Evolutionary conservation across 441 rosid species (phyloP).

Genomic region (Biscutella auriculata): DNA sequence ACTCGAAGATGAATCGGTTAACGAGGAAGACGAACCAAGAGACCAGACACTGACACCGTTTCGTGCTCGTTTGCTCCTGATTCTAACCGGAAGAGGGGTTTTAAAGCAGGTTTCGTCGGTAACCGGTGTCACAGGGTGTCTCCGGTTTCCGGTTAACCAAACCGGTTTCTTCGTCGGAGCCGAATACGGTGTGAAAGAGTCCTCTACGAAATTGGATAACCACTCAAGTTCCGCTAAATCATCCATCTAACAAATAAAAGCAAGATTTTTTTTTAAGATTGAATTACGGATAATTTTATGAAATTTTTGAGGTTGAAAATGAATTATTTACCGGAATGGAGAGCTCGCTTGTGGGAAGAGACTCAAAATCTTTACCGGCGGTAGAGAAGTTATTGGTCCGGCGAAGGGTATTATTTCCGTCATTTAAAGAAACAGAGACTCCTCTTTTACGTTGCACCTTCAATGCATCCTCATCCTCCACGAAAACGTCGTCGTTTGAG

Average conservation of each 20-base stretch:
- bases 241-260: conserved; percentile 54
- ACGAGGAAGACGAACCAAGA: background rate
- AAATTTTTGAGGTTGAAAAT: background rate
- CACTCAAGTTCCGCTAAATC: conserved; percentile 69
- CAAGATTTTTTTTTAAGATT: no score
- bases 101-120: conserved; percentile 6
- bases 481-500: conserved; percentile 17
- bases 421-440: background rate
- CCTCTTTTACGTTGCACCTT: background rate
- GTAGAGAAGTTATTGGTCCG: background rate
- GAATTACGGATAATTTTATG: background rate
- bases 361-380: background rate
- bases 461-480: conserved; percentile 8
- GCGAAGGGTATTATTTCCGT: conserved; percentile 9
- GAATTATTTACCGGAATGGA: conserved; percentile 10
- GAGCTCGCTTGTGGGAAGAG: conserved; percentile 8
- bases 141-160: conserved; percentile 23
- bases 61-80: conserved; percentile 7
- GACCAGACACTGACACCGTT: conserved; percentile 9
- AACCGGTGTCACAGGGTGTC: conserved; percentile 28
- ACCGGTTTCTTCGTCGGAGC: conserved; percentile 28
- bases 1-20: conserved; percentile 6
- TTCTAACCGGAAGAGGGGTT: conserved; percentile 6
- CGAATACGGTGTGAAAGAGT: conserved; percentile 29
- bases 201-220: conserved; percentile 87